These are phyloP conservation scores for Phytophthora ohioensis DNA, from an alignment of 352 stramenopile genomes.

Conservation along the genomic window DNA sequence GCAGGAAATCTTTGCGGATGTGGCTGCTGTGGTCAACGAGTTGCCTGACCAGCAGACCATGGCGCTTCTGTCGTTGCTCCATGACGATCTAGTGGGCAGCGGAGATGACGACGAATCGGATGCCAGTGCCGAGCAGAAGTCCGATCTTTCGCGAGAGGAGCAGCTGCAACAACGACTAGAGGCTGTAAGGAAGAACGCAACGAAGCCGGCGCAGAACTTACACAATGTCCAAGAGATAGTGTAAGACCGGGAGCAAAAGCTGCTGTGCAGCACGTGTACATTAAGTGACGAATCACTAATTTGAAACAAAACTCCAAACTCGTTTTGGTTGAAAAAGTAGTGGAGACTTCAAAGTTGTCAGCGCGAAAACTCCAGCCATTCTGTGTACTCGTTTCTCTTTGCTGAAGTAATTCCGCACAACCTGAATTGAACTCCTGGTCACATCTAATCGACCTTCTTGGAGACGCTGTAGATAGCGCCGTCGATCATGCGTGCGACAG, in stretches of 20 bases:
- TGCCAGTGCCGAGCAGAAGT: slow-evolving; percentile 14
- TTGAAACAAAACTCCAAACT: slow-evolving; percentile 38
- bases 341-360: slow-evolving; percentile 27
- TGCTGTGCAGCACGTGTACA: slow-evolving; percentile 35
- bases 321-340: slow-evolving; percentile 27
- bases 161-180: slow-evolving; percentile 44
- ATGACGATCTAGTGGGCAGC: slow-evolving; percentile 55
- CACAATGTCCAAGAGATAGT: slow-evolving; percentile 33
- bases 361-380: slow-evolving; percentile 5
- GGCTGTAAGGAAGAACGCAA: slow-evolving; percentile 37
- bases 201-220: slow-evolving; percentile 1
- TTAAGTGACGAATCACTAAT: slow-evolving; percentile 27
- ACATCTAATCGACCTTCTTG: slow-evolving; percentile 86
- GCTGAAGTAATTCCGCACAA: not conserved
- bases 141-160: slow-evolving; percentile 27
- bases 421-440: slow-evolving; percentile 2
- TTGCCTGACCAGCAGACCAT: slow-evolving; percentile 67
- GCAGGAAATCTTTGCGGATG: slow-evolving; percentile 68
- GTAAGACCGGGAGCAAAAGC: slow-evolving; percentile 32
- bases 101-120: slow-evolving; percentile 31
- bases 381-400: slow-evolving; percentile 14
- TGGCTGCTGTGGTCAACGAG: slow-evolving; percentile 61
- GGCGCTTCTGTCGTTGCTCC: slow-evolving; percentile 53
- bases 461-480: slow-evolving; percentile 90
- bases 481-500: slow-evolving; percentile 89